Conservation (phyloP, 306 rosid genomes). For the Cotoneaster glaucophyllus region DNA sequence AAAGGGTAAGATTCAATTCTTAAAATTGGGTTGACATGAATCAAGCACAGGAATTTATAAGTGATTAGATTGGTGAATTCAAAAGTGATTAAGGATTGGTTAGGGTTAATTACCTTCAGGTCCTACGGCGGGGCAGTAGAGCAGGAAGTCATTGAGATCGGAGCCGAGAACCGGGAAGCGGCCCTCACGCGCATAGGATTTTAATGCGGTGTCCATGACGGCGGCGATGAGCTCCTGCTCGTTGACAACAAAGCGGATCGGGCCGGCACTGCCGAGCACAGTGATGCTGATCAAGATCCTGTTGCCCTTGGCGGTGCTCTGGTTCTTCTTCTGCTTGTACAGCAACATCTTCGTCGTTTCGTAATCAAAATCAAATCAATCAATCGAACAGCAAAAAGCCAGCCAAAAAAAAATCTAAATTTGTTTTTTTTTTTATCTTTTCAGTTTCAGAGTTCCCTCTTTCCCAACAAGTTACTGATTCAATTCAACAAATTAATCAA, state of each 20-base stretch:
- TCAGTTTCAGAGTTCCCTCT: background rate
- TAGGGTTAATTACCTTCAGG: slow-evolving; percentile 48
- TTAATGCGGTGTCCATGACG: slow-evolving; percentile 74
- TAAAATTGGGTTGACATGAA: background rate
- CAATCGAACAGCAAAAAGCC: background rate
- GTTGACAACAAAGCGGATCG: slow-evolving; percentile 76
- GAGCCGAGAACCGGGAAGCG: slow-evolving; percentile 76
- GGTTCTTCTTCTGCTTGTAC: slow-evolving; percentile 78
- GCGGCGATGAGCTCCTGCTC: slow-evolving; percentile 66
- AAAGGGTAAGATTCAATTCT: background rate
- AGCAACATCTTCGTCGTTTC: slow-evolving; percentile 46
- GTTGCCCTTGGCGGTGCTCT: slow-evolving; percentile 34
- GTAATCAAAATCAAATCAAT: background rate
- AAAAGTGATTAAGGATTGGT: background rate
- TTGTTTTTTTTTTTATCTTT: no score
- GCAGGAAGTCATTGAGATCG: slow-evolving; percentile 43
- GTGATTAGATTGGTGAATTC: background rate
- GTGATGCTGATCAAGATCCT: slow-evolving; percentile 74
- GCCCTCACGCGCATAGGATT: slow-evolving; percentile 91
- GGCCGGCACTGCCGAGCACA: slow-evolving; percentile 90
- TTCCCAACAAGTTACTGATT: background rate
- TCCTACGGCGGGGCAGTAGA: slow-evolving; percentile 63
- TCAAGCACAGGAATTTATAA: background rate
- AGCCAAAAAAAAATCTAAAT: background rate
- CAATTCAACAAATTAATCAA: background rate